phyloP scores from a whole-genome alignment of 768 basidiomycete genomes.

The Neoboletus brunneissimus region DNA sequence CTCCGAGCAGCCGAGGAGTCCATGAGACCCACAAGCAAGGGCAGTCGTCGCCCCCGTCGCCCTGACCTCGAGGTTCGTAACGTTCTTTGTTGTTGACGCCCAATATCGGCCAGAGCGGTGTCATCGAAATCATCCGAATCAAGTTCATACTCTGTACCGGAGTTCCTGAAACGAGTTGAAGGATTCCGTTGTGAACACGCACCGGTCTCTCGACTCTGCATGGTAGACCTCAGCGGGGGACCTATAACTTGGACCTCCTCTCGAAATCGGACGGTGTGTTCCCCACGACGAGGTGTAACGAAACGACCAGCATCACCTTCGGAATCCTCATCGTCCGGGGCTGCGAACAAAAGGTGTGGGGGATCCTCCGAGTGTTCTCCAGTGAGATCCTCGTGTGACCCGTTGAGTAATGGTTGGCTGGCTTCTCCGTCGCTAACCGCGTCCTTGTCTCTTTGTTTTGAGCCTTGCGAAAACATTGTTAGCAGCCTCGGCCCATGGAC shows the following conservation, averaged over 20 bases:
- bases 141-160: constrained; percentile 68
- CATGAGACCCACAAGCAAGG: constrained; percentile 75
- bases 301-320: constrained; percentile 36
- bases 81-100: constrained; percentile 25
- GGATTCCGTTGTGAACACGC: constrained; percentile 36
- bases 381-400: constrained; percentile 41
- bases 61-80: constrained; percentile 29
- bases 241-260: constrained; percentile 69
- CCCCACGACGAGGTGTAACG: constrained; percentile 35
- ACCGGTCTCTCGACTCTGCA: constrained; percentile 80
- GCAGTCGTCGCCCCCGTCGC: constrained; percentile 56
- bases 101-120: constrained; percentile 31
- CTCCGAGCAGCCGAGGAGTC: constrained; percentile 58
- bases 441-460: constrained; percentile 30
- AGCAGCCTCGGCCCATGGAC: constrained; percentile 20
- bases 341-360: constrained; percentile 47
- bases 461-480: constrained; percentile 31
- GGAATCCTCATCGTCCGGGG: constrained; percentile 54
- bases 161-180: constrained; percentile 9
- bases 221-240: constrained; percentile 68
- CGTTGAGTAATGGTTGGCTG: constrained; percentile 56
- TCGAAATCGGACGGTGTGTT: constrained; percentile 58
- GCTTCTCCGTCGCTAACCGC: constrained; percentile 37
- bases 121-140: constrained; percentile 83
- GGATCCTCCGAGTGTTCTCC: constrained; percentile 21